phyloP scores from a whole-genome alignment of 2,329 filamentous ascomycete genomes.

The Aspergillus oerlinghausenensis region DNA sequence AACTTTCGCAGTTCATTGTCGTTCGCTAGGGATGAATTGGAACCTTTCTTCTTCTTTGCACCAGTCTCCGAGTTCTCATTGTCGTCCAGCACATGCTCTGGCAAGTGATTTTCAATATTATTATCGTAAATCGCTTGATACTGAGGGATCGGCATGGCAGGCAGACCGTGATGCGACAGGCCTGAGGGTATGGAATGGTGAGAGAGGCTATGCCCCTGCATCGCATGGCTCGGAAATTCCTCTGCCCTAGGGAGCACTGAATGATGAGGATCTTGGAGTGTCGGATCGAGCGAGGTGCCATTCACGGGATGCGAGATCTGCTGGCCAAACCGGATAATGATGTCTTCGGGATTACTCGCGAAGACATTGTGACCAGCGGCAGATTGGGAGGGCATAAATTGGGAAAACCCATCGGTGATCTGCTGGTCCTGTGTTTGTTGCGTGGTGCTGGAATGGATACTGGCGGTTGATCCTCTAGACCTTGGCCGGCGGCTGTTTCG shows the following conservation, averaged over 20 bases:
- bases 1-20: slow-evolving; percentile 47
- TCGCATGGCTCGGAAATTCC: slow-evolving; percentile 33
- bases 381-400: slow-evolving; percentile 36
- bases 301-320: slow-evolving; percentile 37
- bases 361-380: slow-evolving; percentile 33
- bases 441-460: slow-evolving; percentile 45
- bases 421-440: slow-evolving; percentile 42
- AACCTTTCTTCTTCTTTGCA: slow-evolving; percentile 43
- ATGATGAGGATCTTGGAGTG: slow-evolving; percentile 35
- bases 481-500: slow-evolving; percentile 39
- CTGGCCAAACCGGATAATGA: slow-evolving; percentile 42
- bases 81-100: slow-evolving; percentile 36
- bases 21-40: slow-evolving; percentile 45
- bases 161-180: slow-evolving; percentile 29
- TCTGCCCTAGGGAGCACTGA: slow-evolving; percentile 33
- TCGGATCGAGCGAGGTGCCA: slow-evolving; percentile 32
- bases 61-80: slow-evolving; percentile 43
- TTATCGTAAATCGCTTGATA: slow-evolving; percentile 40
- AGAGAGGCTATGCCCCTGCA: slow-evolving; percentile 31
- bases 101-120: slow-evolving; percentile 39
- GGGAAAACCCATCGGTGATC: slow-evolving; percentile 34
- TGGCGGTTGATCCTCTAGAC: slow-evolving; percentile 45
- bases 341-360: slow-evolving; percentile 40
- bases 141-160: slow-evolving; percentile 30
- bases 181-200: slow-evolving; percentile 35